Conservation (phyloP, 345 rosid genomes). For the Capsella bursapastoris region DNA sequence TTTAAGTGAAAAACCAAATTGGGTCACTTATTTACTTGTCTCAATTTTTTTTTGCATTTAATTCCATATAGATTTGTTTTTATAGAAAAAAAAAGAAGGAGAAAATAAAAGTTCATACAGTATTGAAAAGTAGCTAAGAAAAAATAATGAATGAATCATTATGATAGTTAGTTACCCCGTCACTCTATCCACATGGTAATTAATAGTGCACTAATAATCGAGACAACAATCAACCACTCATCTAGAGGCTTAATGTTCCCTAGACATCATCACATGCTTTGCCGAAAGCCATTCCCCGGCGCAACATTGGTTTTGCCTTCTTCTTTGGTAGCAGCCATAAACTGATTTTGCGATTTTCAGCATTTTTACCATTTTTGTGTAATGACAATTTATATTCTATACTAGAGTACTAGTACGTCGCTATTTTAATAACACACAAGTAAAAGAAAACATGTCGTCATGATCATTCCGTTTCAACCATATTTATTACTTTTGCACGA, state of each 20-base stretch:
- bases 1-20: constrained; percentile 1
- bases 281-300: neutral
- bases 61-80: constrained; percentile 5
- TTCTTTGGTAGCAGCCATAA: neutral
- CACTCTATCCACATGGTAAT: constrained; percentile 33
- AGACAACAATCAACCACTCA: constrained; percentile 33
- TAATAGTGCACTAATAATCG: constrained; percentile 14
- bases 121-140: constrained; percentile 25
- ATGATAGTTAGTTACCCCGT: constrained; percentile 32
- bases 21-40: constrained; percentile 15
- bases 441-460: no score
- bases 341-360: neutral
- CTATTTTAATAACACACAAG: neutral
- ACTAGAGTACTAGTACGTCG: neutral
- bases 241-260: neutral
- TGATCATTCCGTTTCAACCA: no score
- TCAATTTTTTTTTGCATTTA: constrained; percentile 23
- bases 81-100: neutral
- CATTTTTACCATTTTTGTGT: constrained; percentile 7
- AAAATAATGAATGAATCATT: constrained; percentile 34
- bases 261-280: constrained; percentile 21
- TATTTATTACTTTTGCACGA: neutral
- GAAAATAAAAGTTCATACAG: neutral
- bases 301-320: neutral
- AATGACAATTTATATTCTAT: neutral